Percentiles rank a stretch among this genome's conserved stretches.
These are phyloP conservation scores for Colletotrichum costaricense DNA, from an alignment of 2,329 filamentous ascomycete genomes.

Conservation along the genomic window DNA sequence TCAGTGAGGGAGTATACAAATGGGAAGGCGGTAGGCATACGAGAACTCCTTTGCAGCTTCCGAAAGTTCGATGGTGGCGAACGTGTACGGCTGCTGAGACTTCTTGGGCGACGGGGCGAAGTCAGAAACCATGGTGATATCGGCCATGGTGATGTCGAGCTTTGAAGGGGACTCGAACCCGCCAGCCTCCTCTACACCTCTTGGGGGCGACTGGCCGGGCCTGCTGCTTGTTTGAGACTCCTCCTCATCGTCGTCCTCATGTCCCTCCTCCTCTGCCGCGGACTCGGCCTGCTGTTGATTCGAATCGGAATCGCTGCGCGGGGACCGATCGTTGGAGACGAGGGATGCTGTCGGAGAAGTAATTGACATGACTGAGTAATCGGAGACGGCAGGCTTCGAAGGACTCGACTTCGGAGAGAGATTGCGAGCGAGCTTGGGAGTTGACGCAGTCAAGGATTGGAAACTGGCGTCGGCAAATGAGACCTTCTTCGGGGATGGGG, in stretches of 20 bases:
- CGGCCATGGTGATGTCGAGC: constrained; percentile 22
- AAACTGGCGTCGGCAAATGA: constrained; percentile 28
- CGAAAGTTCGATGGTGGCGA: constrained; percentile 1
- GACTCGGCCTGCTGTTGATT: background rate
- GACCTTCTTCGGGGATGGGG: constrained; percentile 25
- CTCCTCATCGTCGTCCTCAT: background rate
- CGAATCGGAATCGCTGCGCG: background rate
- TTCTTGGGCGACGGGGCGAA: background rate
- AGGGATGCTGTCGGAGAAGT: constrained; percentile 5
- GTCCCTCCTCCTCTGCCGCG: background rate
- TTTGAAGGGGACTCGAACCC: constrained; percentile 20
- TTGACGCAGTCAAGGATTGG: background rate
- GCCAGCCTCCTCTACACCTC: background rate
- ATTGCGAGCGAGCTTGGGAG: constrained; percentile 2
- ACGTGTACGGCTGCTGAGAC: background rate
- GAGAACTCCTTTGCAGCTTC: background rate
- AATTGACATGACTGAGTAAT: constrained; percentile 21
- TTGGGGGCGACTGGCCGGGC: background rate
- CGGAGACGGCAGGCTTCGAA: constrained; percentile 8
- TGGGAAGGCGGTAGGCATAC: background rate
- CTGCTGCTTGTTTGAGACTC: background rate
- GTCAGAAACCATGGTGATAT: constrained; percentile 26
- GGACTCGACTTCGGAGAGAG: constrained; percentile 19
- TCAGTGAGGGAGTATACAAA: background rate
- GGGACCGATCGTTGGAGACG: background rate